phyloP scores from a whole-genome alignment of 192 early-diverging fungal species.

The Podila horticola region DNA sequence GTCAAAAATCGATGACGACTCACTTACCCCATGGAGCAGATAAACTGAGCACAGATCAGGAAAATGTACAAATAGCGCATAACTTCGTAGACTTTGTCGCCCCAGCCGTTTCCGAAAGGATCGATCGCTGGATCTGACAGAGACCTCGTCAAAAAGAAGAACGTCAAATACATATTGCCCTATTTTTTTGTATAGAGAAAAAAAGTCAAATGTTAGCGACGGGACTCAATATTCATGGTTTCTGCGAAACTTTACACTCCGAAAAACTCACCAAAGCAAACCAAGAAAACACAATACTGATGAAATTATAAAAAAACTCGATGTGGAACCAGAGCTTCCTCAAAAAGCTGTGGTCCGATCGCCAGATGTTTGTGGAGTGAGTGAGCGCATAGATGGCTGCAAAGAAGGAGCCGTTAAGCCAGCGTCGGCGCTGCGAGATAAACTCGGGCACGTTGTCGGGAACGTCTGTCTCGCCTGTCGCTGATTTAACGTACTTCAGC shows the following conservation, averaged over 20 bases:
- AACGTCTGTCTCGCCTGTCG: constrained; percentile 82
- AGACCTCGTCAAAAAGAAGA: constrained; percentile 64
- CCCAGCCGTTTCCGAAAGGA: constrained; percentile 60
- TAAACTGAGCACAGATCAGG: constrained; percentile 58
- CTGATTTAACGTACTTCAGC: constrained; percentile 74
- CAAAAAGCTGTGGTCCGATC: constrained; percentile 69
- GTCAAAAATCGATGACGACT: constrained; percentile 55
- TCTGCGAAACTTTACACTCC: not conserved
- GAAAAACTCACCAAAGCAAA: constrained; percentile 62
- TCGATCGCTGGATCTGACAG: constrained; percentile 50
- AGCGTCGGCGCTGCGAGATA: constrained; percentile 81
- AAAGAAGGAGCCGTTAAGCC: constrained; percentile 89
- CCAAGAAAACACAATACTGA: constrained; percentile 74
- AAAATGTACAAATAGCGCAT: constrained; percentile 63
- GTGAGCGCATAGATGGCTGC: constrained; percentile 77
- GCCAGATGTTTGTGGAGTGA: constrained; percentile 71
- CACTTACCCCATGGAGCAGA: constrained; percentile 61
- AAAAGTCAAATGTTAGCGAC: not conserved
- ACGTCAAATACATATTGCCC: constrained; percentile 72
- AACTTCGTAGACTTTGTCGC: constrained; percentile 53
- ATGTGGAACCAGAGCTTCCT: constrained; percentile 73
- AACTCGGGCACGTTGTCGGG: constrained; percentile 77
- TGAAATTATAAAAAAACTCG: constrained; percentile 73
- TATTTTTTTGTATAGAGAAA: not conserved
- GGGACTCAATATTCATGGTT: not conserved